Evolutionary conservation across 257 asterid genomes (phyloP).

Genomic region (Echites panduratus): DNA sequence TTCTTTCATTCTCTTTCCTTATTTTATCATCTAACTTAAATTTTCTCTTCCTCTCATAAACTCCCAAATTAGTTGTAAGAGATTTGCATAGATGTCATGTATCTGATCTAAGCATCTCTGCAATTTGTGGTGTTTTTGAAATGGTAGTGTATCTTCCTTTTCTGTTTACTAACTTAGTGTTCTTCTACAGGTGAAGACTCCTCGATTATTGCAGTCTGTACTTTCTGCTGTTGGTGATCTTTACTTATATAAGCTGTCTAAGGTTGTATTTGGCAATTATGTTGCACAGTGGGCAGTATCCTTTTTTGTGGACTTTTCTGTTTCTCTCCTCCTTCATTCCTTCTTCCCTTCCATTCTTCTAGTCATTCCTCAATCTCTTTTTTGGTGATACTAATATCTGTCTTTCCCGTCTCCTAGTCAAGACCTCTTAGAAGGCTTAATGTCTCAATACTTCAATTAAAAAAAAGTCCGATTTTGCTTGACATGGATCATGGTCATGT

Average conservation of each 20-base stretch:
- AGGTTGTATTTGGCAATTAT: slow-evolving; percentile 48
- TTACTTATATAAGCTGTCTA: slow-evolving; percentile 64
- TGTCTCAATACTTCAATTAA: background rate
- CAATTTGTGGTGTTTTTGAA: background rate
- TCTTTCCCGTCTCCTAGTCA: background rate
- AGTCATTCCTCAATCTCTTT: background rate
- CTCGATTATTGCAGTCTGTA: slow-evolving; percentile 74
- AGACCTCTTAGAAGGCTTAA: background rate
- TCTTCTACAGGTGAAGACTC: slow-evolving; percentile 62
- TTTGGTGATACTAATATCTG: background rate
- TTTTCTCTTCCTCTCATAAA: no score
- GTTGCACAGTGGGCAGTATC: slow-evolving; percentile 86
- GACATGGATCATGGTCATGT: slow-evolving; percentile 10
- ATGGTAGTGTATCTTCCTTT: background rate
- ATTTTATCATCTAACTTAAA: no score
- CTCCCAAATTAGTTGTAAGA: background rate
- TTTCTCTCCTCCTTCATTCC: background rate
- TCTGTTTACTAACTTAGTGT: background rate
- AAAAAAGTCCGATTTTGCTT: background rate
- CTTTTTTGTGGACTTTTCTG: slow-evolving; percentile 24
- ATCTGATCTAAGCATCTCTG: background rate
- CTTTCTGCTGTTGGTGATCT: slow-evolving; percentile 82
- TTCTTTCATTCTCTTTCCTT: no score
- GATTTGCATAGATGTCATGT: background rate
- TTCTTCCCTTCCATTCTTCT: background rate